Conservation (phyloP, 768 basidiomycete species). For the Pleurotus cornucopiae region DNA sequence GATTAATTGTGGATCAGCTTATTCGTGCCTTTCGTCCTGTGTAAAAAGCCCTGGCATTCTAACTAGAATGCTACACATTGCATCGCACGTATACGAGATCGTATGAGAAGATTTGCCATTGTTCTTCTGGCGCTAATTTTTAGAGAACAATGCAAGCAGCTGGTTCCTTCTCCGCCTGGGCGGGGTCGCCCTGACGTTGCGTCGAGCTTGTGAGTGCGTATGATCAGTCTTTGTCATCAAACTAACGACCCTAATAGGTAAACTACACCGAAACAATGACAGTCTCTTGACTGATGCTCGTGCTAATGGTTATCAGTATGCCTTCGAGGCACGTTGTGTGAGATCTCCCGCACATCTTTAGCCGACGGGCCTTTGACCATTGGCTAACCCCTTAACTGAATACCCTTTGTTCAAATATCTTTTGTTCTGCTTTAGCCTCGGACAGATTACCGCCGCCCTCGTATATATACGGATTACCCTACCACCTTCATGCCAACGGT, state of each 20-base stretch:
- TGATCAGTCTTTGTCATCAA: neutral
- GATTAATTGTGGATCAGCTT: constrained; percentile 19
- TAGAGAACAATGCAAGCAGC: neutral
- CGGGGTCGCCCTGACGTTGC: no score
- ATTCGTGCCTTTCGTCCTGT: no score
- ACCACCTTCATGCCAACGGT: neutral
- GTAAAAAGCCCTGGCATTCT: no score
- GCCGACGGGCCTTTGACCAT: neutral
- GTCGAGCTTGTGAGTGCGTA: no score
- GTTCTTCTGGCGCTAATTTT: neutral
- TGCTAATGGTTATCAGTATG: neutral
- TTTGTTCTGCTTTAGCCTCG: constrained; percentile 6
- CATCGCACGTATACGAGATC: no score
- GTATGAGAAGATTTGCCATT: neutral
- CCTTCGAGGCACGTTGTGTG: constrained; percentile 1
- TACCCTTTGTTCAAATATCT: constrained; percentile 6
- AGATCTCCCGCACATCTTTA: neutral
- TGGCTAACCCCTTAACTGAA: neutral
- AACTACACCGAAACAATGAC: constrained; percentile 1
- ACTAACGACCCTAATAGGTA: neutral
- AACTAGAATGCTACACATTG: no score
- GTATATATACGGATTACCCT: neutral
- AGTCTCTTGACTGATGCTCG: neutral
- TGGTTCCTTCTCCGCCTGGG: no score
- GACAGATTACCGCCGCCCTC: neutral